Evolutionary conservation across 495 filamentous ascomycete species (phyloP), one percentile per base, ranked within the genome.

Genomic region (Parachaetomium inaequale): DNA sequence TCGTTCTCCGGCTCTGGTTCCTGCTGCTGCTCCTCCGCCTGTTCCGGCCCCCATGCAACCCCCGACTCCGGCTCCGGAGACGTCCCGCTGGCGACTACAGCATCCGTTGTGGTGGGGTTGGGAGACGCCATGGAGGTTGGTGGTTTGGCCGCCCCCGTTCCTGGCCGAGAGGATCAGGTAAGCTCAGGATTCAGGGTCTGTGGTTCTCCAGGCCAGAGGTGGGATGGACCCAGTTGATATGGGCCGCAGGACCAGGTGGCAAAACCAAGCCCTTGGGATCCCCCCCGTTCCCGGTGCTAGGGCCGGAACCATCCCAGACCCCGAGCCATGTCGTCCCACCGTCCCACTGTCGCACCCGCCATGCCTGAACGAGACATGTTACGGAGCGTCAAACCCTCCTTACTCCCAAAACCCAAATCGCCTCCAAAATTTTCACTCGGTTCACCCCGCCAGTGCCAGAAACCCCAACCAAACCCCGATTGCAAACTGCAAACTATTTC

Each of bases 161-260:
- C 40, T 32, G 25, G 40, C 15, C 3, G 23, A 43, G 23, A 23
- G 4, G 6, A 42, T n/a, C 3, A 28, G 23, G 17, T 45, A 10
- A 31, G n/a, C n/a, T n/a, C n/a, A n/a, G n/a, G n/a, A n/a, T n/a
- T n/a, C n/a, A n/a, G n/a, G n/a, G n/a, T n/a, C n/a, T 11, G n/a
- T 42, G 15, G 14, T 19, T 42, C 19, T 8, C 6, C 0, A 25
- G 15, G 23, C 12, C 25, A 19, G 34, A 52, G 54, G 58, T 34
- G 49, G 58, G 58, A 54, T 54, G 54, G 61, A 52, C 54, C 61
- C 46, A 36, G 46, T 31, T 57, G 32, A 62, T 56, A 62, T 46
- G 59, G 49, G 49, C 17, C 47, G 3, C 6, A 31, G 49, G 26
- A 52, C 42, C 42, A 15, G 15, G 49, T 12, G 49, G 49, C 25